Evolutionary conservation across 441 rosid species (phyloP), one percentile per base, ranked within the genome.

Genomic region (Mallotus repandus): DNA sequence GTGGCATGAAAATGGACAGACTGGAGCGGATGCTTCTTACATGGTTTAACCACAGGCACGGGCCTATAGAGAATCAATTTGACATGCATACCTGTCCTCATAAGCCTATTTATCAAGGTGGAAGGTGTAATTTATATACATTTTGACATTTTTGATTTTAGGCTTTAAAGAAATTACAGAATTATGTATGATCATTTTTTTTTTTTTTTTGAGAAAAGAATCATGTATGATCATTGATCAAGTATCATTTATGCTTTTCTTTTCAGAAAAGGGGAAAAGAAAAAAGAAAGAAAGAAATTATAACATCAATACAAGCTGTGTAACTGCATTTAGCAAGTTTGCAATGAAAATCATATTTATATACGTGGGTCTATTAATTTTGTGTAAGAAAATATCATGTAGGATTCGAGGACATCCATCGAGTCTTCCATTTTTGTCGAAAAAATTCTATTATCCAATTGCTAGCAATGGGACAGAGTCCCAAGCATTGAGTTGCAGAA

Each of bases 1-100:
- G 78, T 86, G 94, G 96, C 88, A 73, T 25, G 94, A 83, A 73
- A 80, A 70, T 59, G 87, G 82, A 58, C 80, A 67, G 53, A 87
- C 53, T 72, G 87, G 73, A 18, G 57, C 62, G 16, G 89, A 84
- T 75, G 91, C 84, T 65, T 86, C 96, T 32, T 80, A 77, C 81
- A 86, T 88, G 90, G 95, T 86, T 72, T 93, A 77, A 79, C 55
- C 50, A 16, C 18, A 1, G 56, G 75, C 57, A 56, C 7, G 11
- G 53, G 38, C 64, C 68, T n/a, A 45, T 70, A 46, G 32, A 46
- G 25, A 32, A 62, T 52, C 50, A 66, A 75, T 66, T 58, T 64
- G 22, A 41, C 59, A 43, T 29, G 32, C 32, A 29, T 29, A 29
- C 32, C 32, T 29, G 32, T 29, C 32, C 32, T 29, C 3, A 29